These are phyloP conservation scores for Sherardia arvensis DNA, from an alignment of 257 asterid genomes.

Conservation along the genomic window DNA sequence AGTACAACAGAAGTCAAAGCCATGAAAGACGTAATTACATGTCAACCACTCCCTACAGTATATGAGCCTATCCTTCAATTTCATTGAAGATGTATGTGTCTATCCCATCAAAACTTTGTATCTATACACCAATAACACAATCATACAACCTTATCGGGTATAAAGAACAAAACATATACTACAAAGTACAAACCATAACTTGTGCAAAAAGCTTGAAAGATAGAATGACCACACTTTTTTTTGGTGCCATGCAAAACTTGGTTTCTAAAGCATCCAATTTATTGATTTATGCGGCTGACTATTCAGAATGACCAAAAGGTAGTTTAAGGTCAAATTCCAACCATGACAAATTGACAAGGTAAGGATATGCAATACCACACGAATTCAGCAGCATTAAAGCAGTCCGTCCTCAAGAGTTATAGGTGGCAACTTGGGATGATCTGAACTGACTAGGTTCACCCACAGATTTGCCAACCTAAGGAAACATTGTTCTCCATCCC, in stretches of 20 bases:
- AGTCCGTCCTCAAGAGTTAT: conserved; percentile 1
- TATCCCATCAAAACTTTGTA: conserved; percentile 1
- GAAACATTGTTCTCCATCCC: conserved; percentile 53
- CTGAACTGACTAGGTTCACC: conserved; percentile 47
- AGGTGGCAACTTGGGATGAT: conserved; percentile 51
- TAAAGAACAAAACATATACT: not conserved
- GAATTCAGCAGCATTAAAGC: not conserved
- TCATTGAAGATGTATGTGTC: not conserved
- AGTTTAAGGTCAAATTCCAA: not conserved
- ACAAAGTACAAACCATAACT: not conserved
- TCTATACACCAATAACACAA: conserved; percentile 4
- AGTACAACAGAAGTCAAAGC: not conserved
- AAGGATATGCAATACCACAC: not conserved
- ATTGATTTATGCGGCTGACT: not conserved
- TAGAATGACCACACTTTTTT: not conserved
- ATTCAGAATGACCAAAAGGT: not conserved
- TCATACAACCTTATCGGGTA: not conserved
- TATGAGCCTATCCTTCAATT: not conserved
- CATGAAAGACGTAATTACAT: not conserved
- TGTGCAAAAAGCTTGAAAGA: not conserved
- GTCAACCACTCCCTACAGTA: not conserved
- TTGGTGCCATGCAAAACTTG: not conserved
- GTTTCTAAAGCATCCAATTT: not conserved
- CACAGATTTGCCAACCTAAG: conserved; percentile 65
- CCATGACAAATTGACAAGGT: not conserved